A percentile compares a stretch with the other conserved stretches of the same genome.
Evolutionary conservation across 1,139 yeast genomes (phyloP).

Genomic region (Insectozyma bohioensis): DNA sequence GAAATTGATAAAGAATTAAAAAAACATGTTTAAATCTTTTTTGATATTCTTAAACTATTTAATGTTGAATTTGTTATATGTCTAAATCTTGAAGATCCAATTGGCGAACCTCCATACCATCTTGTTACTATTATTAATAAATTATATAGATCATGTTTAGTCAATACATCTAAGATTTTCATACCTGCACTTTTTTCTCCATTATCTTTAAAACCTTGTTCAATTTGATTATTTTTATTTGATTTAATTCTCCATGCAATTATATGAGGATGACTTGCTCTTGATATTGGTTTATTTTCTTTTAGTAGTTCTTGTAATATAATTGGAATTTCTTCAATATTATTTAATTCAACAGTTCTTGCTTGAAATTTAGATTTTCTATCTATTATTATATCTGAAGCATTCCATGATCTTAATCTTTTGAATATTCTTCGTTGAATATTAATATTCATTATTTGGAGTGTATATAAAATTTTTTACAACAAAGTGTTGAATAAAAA

Average conservation of each 20-base stretch:
- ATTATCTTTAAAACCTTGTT: constrained; percentile 60
- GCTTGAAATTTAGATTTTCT: constrained; percentile 66
- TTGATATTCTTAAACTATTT: constrained; percentile 32
- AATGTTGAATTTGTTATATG: constrained; percentile 56
- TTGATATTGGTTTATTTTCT: constrained; percentile 41
- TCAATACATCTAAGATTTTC: constrained; percentile 48
- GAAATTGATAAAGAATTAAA: constrained; percentile 16
- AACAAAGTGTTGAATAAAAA: too few relatives aligned
- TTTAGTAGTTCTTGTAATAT: constrained; percentile 36
- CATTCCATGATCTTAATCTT: constrained; percentile 24
- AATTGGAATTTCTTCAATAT: constrained; percentile 36
- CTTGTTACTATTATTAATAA: constrained; percentile 62
- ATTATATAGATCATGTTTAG: constrained; percentile 46
- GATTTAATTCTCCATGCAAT: constrained; percentile 55
- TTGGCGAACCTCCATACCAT: constrained; percentile 72
- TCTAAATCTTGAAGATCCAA: constrained; percentile 65
- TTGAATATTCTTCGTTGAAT: not conserved
- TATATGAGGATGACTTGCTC: constrained; percentile 67
- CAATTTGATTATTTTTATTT: constrained; percentile 22
- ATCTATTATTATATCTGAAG: constrained; percentile 30
- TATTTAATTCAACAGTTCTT: constrained; percentile 40
- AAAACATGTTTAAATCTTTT: constrained; percentile 10
- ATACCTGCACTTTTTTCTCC: constrained; percentile 71
- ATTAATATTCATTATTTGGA: too few relatives aligned
- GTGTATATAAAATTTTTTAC: too few relatives aligned